Percentiles rank a stretch among this genome's conserved stretches.
Conservation (phyloP, 257 asterid genomes). For the Solanum sitiens region DNA sequence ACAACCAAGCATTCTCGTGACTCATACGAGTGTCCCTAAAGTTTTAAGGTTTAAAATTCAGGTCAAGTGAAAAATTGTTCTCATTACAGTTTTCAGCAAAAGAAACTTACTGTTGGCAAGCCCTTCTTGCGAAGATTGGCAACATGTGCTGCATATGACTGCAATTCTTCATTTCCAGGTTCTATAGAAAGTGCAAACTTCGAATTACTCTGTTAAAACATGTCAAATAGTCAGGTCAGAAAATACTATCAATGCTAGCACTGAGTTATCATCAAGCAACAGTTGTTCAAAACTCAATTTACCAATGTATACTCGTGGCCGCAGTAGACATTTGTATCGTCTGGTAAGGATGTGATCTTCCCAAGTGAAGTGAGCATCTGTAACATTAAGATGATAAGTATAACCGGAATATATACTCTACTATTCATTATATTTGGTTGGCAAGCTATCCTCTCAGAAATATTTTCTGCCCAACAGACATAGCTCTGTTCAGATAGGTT, state of each 20-base stretch:
- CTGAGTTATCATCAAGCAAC: not conserved
- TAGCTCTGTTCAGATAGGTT: not conserved
- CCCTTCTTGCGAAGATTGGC: slow-evolving; percentile 58
- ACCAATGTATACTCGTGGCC: slow-evolving; percentile 95
- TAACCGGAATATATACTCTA: not conserved
- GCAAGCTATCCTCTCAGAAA: not conserved
- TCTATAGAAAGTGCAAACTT: slow-evolving; percentile 89
- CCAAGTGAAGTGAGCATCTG: slow-evolving; percentile 76
- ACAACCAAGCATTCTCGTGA: not conserved
- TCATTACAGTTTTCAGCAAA: not conserved
- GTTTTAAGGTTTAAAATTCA: not conserved
- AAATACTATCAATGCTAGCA: not conserved
- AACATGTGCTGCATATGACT: slow-evolving; percentile 60
- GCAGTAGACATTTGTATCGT: slow-evolving; percentile 70
- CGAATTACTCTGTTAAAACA: slow-evolving; percentile 66
- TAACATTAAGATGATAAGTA: slow-evolving; percentile 4
- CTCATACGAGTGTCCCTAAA: not conserved
- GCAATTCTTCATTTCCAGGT: slow-evolving; percentile 66
- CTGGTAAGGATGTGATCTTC: slow-evolving; percentile 72
- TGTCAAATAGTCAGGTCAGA: slow-evolving; percentile 3
- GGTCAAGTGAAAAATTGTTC: not conserved
- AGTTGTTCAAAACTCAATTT: slow-evolving; percentile 6
- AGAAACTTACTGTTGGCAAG: slow-evolving; percentile 63
- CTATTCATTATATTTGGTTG: not conserved
- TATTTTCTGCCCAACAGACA: not conserved